These are phyloP conservation scores for Ustilago esculenta DNA, from an alignment of 1,284 basidiomycete species.

Conservation along the genomic window DNA sequence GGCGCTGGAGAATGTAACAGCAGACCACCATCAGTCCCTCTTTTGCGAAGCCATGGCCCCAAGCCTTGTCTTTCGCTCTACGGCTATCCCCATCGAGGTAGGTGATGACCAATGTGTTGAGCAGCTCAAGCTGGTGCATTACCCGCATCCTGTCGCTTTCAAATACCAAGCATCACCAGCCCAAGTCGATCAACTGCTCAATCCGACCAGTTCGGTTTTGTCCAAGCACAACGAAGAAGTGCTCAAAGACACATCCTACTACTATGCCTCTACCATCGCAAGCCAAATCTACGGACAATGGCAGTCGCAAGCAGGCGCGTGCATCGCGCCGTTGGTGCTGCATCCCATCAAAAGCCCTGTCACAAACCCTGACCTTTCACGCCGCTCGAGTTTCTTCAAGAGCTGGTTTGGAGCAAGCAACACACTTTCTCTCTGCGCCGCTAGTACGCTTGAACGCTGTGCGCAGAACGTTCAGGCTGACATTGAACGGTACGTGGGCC, in stretches of 20 bases:
- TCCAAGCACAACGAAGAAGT: conserved; percentile 15
- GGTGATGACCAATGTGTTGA: neutral
- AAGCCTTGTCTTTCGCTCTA: conserved; percentile 4
- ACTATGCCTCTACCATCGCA: conserved; percentile 16
- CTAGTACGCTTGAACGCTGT: neutral
- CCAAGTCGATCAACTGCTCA: conserved; percentile 13
- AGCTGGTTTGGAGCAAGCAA: neutral
- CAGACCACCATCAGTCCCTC: conserved; percentile 11
- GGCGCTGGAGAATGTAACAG: conserved; percentile 13
- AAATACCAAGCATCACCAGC: conserved; percentile 11
- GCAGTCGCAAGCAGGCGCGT: conserved; percentile 5
- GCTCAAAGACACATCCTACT: conserved; percentile 20
- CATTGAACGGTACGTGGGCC: too few species aligned
- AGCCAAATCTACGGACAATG: conserved; percentile 6
- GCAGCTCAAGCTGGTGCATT: conserved; percentile 22
- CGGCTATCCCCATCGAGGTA: neutral
- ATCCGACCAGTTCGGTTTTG: conserved; percentile 4
- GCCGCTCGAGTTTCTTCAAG: too few species aligned
- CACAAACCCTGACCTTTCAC: too few species aligned
- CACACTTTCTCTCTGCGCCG: neutral
- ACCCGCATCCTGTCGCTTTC: conserved; percentile 25
- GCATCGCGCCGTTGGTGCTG: conserved; percentile 12
- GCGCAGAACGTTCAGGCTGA: neutral
- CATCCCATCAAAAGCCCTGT: conserved; percentile 20
- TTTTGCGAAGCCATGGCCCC: conserved; percentile 31